phyloP scores from a whole-genome alignment of 768 basidiomycete genomes.

The Suillus subaureus region DNA sequence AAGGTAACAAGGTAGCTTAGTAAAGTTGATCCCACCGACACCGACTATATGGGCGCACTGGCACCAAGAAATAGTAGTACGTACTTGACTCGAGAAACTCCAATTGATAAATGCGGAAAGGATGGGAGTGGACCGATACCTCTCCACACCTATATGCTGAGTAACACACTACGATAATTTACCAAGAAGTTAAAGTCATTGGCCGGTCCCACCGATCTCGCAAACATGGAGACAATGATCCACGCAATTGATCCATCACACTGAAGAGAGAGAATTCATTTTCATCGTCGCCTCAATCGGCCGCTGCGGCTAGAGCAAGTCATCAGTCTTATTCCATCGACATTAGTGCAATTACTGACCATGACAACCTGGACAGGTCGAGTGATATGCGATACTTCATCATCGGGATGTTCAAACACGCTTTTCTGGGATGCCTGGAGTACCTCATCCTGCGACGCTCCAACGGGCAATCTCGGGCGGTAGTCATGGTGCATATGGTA shows the following conservation, averaged over 20 bases:
- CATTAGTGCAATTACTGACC: not conserved
- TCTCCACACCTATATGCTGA: too few relatives aligned
- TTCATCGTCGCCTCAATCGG: too few relatives aligned
- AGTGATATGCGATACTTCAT: not conserved
- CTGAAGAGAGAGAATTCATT: too few relatives aligned
- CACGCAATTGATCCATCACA: too few relatives aligned
- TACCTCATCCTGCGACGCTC: not conserved
- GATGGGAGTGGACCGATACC: not conserved
- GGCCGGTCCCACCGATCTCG: not conserved
- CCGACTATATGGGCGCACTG: not conserved
- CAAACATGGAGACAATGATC: not conserved
- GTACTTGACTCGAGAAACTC: not conserved
- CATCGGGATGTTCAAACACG: not conserved
- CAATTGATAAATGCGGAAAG: not conserved
- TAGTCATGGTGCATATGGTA: not conserved
- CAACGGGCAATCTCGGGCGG: not conserved
- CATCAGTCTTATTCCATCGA: too few relatives aligned
- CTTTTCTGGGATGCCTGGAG: not conserved
- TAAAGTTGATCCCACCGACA: not conserved
- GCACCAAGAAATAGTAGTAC: not conserved
- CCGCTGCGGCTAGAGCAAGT: not conserved
- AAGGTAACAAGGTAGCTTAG: too few relatives aligned
- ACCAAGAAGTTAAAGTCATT: not conserved
- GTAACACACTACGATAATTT: not conserved
- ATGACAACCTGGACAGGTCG: not conserved